These are phyloP conservation scores for Climacium dendroides DNA, from an alignment of 225 moss, liverwort and hornwort genomes.

Conservation along the genomic window DNA sequence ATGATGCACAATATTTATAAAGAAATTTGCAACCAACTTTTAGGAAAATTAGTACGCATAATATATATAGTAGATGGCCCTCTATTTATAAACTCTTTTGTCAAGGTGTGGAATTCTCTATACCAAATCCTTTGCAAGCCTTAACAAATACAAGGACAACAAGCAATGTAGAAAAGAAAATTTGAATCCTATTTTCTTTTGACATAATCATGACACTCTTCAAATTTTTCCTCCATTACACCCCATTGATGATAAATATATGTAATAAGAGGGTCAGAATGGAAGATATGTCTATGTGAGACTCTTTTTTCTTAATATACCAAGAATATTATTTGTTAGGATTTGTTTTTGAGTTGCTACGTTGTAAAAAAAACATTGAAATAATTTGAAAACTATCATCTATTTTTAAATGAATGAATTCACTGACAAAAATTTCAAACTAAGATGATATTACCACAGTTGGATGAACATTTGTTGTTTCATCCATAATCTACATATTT, in stretches of 20 bases:
- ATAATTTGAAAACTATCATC: no score
- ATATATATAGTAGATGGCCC: no score
- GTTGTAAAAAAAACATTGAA: neutral
- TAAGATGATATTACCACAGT: neutral
- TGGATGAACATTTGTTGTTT: neutral
- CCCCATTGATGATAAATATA: neutral
- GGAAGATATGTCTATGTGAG: neutral
- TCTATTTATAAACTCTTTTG: neutral
- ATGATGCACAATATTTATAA: neutral
- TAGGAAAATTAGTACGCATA: neutral
- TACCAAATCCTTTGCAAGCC: neutral
- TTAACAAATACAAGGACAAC: neutral
- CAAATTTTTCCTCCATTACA: neutral
- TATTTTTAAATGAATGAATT: neutral
- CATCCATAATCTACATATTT: neutral
- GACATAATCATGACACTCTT: neutral
- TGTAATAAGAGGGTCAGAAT: neutral
- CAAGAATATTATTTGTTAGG: neutral
- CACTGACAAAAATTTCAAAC: neutral
- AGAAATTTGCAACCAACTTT: neutral
- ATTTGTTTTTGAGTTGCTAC: neutral
- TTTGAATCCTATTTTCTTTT: neutral
- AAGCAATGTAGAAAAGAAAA: accelerated
- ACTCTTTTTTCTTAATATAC: neutral
- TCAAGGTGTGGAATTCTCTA: neutral